Evolutionary conservation across 495 filamentous ascomycete species (phyloP).

Genomic region (Penicillium subrubescens): DNA sequence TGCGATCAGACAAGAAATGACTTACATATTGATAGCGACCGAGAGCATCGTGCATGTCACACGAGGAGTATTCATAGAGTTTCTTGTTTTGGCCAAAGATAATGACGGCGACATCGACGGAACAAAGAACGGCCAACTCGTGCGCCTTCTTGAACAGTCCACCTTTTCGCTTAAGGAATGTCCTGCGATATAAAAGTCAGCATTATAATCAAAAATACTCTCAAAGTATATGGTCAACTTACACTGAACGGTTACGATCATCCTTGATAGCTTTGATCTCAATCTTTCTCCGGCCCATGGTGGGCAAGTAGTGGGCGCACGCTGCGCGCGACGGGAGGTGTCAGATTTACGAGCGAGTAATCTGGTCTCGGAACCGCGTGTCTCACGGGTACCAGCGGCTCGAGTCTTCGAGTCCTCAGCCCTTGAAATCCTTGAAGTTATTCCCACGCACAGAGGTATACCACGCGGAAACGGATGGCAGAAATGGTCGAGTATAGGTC

Average conservation of each 20-base stretch:
- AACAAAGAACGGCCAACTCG: conserved; percentile 96
- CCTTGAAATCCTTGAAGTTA: neutral
- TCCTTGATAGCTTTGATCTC: conserved; percentile 99
- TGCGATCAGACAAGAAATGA: conserved; percentile 23
- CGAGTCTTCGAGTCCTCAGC: neutral
- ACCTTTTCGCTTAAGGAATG: conserved; percentile 97
- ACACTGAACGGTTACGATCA: conserved; percentile 98
- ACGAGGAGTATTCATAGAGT: conserved; percentile 94
- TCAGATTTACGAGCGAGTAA: neutral
- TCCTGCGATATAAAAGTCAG: conserved; percentile 54
- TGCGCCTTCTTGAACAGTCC: conserved; percentile 99
- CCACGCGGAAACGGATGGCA: conserved; percentile 7
- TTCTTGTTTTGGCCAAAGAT: conserved; percentile 99
- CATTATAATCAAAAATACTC: neutral
- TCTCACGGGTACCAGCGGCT: neutral
- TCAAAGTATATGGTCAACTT: conserved; percentile 45
- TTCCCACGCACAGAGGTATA: neutral
- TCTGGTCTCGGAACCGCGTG: conserved; percentile 1
- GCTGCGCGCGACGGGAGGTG: conserved; percentile 9
- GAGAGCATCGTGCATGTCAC: conserved; percentile 88
- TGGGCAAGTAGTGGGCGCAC: conserved; percentile 20
- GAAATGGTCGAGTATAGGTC: conserved; percentile 1
- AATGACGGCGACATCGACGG: conserved; percentile 96
- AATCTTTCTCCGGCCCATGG: conserved; percentile 78
- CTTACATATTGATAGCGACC: conserved; percentile 86